Percentiles rank a stretch among this genome's conserved stretches.
Conservation (phyloP, 257 asterid genomes). For the Primulina huaijiensis region DNA sequence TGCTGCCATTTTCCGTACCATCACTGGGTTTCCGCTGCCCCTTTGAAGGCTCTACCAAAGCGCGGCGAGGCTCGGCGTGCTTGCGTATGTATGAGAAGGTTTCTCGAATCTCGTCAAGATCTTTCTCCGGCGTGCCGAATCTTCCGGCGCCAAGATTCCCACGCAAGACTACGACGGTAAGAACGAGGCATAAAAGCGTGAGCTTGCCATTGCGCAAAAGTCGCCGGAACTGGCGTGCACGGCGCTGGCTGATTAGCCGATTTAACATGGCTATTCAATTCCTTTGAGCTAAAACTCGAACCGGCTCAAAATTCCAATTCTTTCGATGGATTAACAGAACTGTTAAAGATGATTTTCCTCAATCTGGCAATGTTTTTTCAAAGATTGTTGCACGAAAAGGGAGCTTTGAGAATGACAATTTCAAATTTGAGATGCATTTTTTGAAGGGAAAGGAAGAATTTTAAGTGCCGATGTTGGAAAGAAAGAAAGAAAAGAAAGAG, state of each 20-base stretch:
- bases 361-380: neutral
- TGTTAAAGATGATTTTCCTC: neutral
- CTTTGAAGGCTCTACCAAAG: slow-evolving; percentile 44
- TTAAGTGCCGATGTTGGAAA: neutral
- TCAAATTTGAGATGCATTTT: neutral
- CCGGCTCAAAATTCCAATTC: neutral
- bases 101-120: slow-evolving; percentile 72
- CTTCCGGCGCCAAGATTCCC: slow-evolving; percentile 81
- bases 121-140: slow-evolving; percentile 87
- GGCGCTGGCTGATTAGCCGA: slow-evolving; percentile 54
- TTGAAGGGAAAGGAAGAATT: neutral
- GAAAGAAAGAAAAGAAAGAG: neutral
- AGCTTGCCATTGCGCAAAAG: slow-evolving; percentile 58
- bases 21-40: slow-evolving; percentile 18
- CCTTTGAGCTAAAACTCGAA: slow-evolving; percentile 9
- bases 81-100: slow-evolving; percentile 65
- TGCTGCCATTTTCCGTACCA: slow-evolving; percentile 19
- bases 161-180: slow-evolving; percentile 66
- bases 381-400: neutral
- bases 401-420: no score
- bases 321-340: neutral
- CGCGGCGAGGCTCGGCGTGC: slow-evolving; percentile 78
- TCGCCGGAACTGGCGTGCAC: slow-evolving; percentile 61
- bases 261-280: slow-evolving; percentile 45
- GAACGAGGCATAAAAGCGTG: slow-evolving; percentile 66